Evolutionary conservation across 306 rosid genomes (phyloP).

Genomic region (Trichosanthes cucumerina): DNA sequence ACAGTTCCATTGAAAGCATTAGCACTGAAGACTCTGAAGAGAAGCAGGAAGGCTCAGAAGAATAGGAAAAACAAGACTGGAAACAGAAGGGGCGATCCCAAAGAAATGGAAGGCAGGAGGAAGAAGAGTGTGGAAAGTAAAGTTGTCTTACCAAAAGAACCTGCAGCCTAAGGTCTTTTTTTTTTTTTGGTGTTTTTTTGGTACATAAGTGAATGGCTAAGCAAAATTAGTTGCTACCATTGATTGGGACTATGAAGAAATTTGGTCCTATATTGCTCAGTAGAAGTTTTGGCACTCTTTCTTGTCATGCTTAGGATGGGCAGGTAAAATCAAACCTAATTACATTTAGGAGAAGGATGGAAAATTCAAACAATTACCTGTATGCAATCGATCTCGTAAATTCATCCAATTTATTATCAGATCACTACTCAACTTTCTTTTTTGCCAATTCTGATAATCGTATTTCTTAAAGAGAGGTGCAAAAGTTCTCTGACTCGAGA

Average conservation of each 20-base stretch:
- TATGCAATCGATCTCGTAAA: no score
- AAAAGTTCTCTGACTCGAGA: background rate
- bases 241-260: background rate
- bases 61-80: constrained; percentile 20
- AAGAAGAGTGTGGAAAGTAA: constrained; percentile 11
- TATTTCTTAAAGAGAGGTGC: background rate
- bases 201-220: background rate
- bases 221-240: background rate
- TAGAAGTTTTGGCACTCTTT: background rate
- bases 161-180: background rate
- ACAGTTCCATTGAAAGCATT: constrained; percentile 51
- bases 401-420: background rate
- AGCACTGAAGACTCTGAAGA: constrained; percentile 38
- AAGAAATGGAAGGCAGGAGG: constrained; percentile 25
- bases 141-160: background rate
- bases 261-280: background rate
- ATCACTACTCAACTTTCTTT: background rate
- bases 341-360: no score
- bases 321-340: no score
- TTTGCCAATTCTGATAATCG: background rate
- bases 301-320: background rate
- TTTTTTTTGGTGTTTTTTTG: background rate
- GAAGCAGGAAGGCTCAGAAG: constrained; percentile 30
- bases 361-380: no score
- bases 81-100: constrained; percentile 15